Evolutionary conservation across 2,329 filamentous ascomycete genomes (phyloP).

Genomic region (Bipolaris gigantea): DNA sequence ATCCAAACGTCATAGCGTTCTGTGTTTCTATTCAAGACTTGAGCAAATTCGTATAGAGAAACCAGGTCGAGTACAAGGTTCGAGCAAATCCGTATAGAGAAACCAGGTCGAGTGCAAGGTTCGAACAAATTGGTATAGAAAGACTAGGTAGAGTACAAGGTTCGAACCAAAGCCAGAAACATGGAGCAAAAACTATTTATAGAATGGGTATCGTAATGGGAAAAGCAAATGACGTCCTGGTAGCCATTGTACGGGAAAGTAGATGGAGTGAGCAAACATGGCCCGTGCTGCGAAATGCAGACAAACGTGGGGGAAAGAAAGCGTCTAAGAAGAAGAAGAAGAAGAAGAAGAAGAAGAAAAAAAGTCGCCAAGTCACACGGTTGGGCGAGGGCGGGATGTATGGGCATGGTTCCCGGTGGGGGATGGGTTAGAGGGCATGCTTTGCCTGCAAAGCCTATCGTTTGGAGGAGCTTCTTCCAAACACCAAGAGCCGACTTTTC

Average conservation of each 20-base stretch:
- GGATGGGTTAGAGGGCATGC: constrained; percentile 9
- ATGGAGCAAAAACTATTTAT: not conserved
- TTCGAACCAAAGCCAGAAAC: too few species aligned
- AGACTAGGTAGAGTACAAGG: too few species aligned
- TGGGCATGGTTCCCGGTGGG: constrained; percentile 8
- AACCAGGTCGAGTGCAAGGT: too few species aligned
- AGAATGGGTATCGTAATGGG: not conserved
- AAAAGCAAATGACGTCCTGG: not conserved
- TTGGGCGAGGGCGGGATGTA: not conserved
- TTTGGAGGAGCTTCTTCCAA: constrained; percentile 15
- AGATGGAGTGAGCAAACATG: not conserved
- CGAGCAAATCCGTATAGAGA: too few species aligned
- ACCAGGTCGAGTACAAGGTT: too few species aligned
- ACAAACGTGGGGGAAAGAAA: not conserved
- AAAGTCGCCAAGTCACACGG: not conserved
- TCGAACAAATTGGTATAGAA: too few species aligned
- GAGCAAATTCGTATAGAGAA: too few species aligned
- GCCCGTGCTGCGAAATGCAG: not conserved
- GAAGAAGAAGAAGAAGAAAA: not conserved
- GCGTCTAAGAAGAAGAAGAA: not conserved
- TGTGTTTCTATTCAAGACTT: too few species aligned
- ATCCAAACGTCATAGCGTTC: too few species aligned
- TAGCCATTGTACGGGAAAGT: not conserved
- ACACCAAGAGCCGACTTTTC: constrained; percentile 34
- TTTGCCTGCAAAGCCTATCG: constrained; percentile 10